These are phyloP conservation scores for Fusarium lateritium DNA, from an alignment of 2,329 filamentous ascomycete species.

Conservation along the genomic window DNA sequence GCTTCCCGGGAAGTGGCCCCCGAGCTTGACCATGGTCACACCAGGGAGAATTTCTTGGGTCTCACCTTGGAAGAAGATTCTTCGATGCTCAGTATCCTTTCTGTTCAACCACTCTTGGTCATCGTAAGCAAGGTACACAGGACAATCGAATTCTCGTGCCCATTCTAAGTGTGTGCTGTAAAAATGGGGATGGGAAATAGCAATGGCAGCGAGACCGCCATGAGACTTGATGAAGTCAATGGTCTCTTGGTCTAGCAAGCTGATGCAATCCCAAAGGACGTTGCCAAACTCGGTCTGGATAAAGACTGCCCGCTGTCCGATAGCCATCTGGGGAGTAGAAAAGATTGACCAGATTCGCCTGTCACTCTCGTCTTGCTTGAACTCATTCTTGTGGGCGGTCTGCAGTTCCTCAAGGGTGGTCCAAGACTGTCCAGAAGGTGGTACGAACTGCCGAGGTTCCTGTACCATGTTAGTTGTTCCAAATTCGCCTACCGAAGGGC, in stretches of 20 bases:
- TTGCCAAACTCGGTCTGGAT: slow-evolving; percentile 76
- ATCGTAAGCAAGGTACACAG: slow-evolving; percentile 76
- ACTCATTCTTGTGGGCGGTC: slow-evolving; percentile 66
- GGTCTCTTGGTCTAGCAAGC: slow-evolving; percentile 76
- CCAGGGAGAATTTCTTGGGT: slow-evolving; percentile 62
- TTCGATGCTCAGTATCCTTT: slow-evolving; percentile 55
- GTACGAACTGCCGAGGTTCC: slow-evolving; percentile 79
- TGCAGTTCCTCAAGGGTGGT: slow-evolving; percentile 53
- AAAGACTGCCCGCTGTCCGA: slow-evolving; percentile 82
- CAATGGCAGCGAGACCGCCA: slow-evolving; percentile 79
- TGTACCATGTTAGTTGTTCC: background rate
- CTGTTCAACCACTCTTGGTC: slow-evolving; percentile 75
- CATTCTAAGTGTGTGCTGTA: slow-evolving; percentile 83
- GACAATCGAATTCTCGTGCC: slow-evolving; percentile 77
- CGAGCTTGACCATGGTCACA: slow-evolving; percentile 76
- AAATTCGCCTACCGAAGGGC: too few species aligned
- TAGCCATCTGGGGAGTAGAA: slow-evolving; percentile 73
- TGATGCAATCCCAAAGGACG: slow-evolving; percentile 83
- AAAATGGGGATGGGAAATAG: slow-evolving; percentile 85
- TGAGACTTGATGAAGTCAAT: slow-evolving; percentile 68
- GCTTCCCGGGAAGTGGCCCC: slow-evolving; percentile 85
- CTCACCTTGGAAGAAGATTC: slow-evolving; percentile 62
- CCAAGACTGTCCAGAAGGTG: slow-evolving; percentile 72
- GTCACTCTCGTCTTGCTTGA: slow-evolving; percentile 63
- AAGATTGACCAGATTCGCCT: slow-evolving; percentile 61